A percentile compares a stretch with the other conserved stretches of the same genome.
phyloP scores from a whole-genome alignment of 78 protist genomes.

The Protostelium mycophagum region DNA sequence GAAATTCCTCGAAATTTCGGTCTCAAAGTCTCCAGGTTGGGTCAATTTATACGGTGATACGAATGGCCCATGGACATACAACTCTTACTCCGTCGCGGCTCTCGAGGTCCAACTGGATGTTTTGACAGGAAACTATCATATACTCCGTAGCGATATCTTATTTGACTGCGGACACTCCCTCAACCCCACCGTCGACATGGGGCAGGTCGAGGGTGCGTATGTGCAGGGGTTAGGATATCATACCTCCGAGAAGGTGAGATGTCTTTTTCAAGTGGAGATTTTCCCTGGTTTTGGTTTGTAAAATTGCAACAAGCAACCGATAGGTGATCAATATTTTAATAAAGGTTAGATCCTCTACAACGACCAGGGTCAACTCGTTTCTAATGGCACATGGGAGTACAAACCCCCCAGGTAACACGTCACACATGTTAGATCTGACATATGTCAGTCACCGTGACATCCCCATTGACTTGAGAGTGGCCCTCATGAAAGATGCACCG shows the following conservation, averaged over 20 bases:
- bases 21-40: background rate
- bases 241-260: constrained; percentile 91
- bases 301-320: too few species aligned
- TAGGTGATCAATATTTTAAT: too few species aligned
- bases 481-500: constrained; percentile 52
- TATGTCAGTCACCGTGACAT: constrained; percentile 52
- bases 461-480: constrained; percentile 76
- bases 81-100: background rate
- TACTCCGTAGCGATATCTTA: constrained; percentile 75
- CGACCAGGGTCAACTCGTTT: constrained; percentile 32
- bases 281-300: too few species aligned
- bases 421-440: background rate
- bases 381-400: constrained; percentile 70
- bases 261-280: too few species aligned
- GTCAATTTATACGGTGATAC: background rate
- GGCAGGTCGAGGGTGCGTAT: constrained; percentile 90
- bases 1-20: too few species aligned
- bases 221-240: constrained; percentile 84
- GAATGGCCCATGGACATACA: background rate
- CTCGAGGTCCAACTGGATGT: constrained; percentile 85
- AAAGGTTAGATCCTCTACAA: constrained; percentile 21
- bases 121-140: constrained; percentile 81
- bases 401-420: constrained; percentile 20
- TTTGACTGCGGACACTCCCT: constrained; percentile 89
- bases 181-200: constrained; percentile 91